Percentiles rank a stretch among this genome's conserved stretches.
Evolutionary conservation across 805 yeast genomes (phyloP).

Genomic region (Myxozyma mucilagina): DNA sequence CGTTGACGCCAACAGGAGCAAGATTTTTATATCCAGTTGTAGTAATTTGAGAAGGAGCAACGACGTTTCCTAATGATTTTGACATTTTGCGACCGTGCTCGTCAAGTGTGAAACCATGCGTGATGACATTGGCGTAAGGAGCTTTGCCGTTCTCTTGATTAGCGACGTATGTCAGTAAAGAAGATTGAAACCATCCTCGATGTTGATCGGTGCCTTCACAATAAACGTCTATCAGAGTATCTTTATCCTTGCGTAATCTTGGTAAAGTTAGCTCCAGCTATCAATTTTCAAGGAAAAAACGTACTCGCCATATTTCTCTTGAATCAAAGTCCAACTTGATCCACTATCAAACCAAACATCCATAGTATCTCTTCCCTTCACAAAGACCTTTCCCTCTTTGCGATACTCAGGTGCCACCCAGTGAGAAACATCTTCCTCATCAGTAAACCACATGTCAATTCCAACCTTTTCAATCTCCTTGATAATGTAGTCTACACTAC

Average conservation of each 20-base stretch:
- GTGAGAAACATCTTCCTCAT: constrained; percentile 50
- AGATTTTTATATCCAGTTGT: constrained; percentile 53
- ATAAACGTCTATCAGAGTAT: constrained; percentile 72
- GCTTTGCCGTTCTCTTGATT: constrained; percentile 43
- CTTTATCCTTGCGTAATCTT: constrained; percentile 38
- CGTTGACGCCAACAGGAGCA: constrained; percentile 83
- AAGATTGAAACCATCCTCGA: constrained; percentile 98
- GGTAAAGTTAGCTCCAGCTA: not conserved
- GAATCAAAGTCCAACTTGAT: constrained; percentile 75
- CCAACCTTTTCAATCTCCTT: constrained; percentile 58
- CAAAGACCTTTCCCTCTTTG: constrained; percentile 47
- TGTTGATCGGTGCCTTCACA: constrained; percentile 98
- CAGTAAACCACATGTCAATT: constrained; percentile 77
- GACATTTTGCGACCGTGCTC: constrained; percentile 89
- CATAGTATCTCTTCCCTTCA: constrained; percentile 85
- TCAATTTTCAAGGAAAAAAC: not conserved
- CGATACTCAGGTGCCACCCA: constrained; percentile 71
- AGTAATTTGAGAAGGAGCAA: constrained; percentile 67
- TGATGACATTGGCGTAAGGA: constrained; percentile 75
- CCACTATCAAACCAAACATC: constrained; percentile 99
- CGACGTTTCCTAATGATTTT: constrained; percentile 82
- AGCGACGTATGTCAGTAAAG: constrained; percentile 75
- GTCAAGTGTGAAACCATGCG: constrained; percentile 93
- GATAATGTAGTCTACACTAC: constrained; percentile 59
- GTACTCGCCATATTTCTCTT: constrained; percentile 44